A percentile compares a stretch with the other conserved stretches of the same genome.
phyloP scores from a whole-genome alignment of 106 monocot species.

The Vanilla planifolia region DNA sequence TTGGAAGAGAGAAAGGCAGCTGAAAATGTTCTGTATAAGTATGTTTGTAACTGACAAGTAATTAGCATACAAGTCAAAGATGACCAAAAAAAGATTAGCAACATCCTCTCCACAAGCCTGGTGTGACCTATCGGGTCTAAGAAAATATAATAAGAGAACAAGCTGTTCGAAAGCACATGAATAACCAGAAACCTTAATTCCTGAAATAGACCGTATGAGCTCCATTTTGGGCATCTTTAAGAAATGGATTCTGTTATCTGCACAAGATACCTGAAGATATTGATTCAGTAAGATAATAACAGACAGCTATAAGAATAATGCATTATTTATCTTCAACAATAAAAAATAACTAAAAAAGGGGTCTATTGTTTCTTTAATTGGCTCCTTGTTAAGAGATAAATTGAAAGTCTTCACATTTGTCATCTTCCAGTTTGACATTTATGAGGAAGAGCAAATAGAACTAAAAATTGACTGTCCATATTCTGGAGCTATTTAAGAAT shows the following conservation, averaged over 20 bases:
- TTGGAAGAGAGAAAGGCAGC: conserved; percentile 71
- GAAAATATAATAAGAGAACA: neutral
- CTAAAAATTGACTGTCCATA: no score
- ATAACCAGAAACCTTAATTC: conserved; percentile 75
- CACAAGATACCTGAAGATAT: conserved; percentile 74
- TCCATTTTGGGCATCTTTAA: conserved; percentile 90
- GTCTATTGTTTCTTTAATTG: neutral
- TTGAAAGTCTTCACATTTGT: neutral
- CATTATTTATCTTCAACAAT: neutral
- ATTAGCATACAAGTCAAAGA: neutral
- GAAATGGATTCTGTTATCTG: conserved; percentile 79
- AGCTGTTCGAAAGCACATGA: conserved; percentile 2
- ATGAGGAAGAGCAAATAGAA: no score
- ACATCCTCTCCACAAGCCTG: neutral
- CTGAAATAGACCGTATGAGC: conserved; percentile 66
- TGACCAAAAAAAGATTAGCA: neutral
- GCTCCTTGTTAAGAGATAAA: conserved; percentile 3
- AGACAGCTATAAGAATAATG: neutral
- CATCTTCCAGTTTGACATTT: neutral
- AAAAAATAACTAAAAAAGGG: neutral
- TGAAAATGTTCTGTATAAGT: conserved; percentile 29
- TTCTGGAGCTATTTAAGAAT: no score
- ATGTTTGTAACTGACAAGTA: neutral
- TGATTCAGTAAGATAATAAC: conserved; percentile 13
- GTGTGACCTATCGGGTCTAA: neutral